Evolutionary conservation across 208 protist genomes (phyloP), one percentile per base, ranked within the genome.

Genomic region (Leishmania guyanensis): DNA sequence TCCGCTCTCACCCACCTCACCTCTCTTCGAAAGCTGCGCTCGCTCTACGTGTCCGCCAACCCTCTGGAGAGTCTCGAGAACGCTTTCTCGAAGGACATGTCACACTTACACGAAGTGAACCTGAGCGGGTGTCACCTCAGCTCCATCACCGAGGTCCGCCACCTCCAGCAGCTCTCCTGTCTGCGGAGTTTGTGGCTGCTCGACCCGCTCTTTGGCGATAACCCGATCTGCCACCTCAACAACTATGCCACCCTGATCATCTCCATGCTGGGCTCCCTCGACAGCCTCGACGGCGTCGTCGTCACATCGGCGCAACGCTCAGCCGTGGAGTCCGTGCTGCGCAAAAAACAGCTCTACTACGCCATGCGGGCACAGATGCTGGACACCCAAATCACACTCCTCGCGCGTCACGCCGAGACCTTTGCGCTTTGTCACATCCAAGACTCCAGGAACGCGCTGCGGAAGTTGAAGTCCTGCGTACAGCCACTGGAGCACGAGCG

Each of bases 331-430:
- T 93, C 91, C 3, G 94, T 98, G 2, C 96, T 95, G 81, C 80
- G 87, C 70, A 99, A 98, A 77, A 99, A 99, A 83, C 85, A 87
- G 71, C 94, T 98, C 79, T 99, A 99, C 86, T 99, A 99, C 84
- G 97, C 94, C 78, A 99, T 98, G 92, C 90, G 97, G 22, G 91
- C 97, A 50, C 95, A 95, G 70, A 95, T 96, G 71, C 77, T 98
- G n/a, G 88, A 96, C 76, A 87, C 96, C 17, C 97, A 98, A 81
- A 81, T 95, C 43, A 78, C 86, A 3, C 84, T 96, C 26, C 80
- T 98, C 16, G 17, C 88, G 33, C 76, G 81, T 1, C 81, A 81
- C 66, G 82, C 86, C 0, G 78, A 87, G 50, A 10, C 36, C 36
- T 77, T 39, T 22, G 87, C 84, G 75, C n/a, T 79, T 26, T 60